Percentiles rank a stretch among this genome's conserved stretches.
These are phyloP conservation scores for Quercus phellos DNA, from an alignment of 331 rosid species.

Conservation along the genomic window DNA sequence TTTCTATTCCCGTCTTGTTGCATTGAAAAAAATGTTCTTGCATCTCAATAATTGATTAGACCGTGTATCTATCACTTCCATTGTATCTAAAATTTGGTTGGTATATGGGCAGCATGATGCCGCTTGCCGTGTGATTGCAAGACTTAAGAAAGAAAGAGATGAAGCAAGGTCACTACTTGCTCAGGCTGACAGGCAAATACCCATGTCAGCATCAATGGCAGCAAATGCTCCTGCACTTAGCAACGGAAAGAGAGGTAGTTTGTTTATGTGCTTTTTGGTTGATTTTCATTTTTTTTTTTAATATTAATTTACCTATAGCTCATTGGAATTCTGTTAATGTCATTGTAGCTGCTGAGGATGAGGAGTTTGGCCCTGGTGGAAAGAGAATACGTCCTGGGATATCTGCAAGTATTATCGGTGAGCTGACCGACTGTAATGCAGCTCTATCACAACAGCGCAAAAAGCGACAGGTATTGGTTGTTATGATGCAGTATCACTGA, in stretches of 20 bases:
- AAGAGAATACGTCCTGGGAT: constrained; percentile 69
- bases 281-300: neutral
- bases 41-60: neutral
- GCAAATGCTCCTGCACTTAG: constrained; percentile 53
- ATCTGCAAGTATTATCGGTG: constrained; percentile 52
- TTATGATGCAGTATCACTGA: neutral
- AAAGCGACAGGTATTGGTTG: constrained; percentile 62
- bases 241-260: constrained; percentile 86
- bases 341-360: constrained; percentile 50
- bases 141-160: constrained; percentile 90
- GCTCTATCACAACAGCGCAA: constrained; percentile 88
- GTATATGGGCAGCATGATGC: constrained; percentile 87
- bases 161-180: constrained; percentile 90
- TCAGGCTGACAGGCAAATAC: constrained; percentile 78
- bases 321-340: neutral
- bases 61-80: neutral
- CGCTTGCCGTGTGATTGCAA: constrained; percentile 97
- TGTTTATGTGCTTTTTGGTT: neutral
- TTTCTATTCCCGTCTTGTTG: neutral
- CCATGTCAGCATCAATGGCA: constrained; percentile 41
- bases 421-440: constrained; percentile 83
- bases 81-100: constrained; percentile 14
- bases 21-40: neutral
- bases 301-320: neutral
- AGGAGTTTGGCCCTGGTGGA: constrained; percentile 56